phyloP scores from a whole-genome alignment of 306 rosid genomes.

The Trifolium pratense region DNA sequence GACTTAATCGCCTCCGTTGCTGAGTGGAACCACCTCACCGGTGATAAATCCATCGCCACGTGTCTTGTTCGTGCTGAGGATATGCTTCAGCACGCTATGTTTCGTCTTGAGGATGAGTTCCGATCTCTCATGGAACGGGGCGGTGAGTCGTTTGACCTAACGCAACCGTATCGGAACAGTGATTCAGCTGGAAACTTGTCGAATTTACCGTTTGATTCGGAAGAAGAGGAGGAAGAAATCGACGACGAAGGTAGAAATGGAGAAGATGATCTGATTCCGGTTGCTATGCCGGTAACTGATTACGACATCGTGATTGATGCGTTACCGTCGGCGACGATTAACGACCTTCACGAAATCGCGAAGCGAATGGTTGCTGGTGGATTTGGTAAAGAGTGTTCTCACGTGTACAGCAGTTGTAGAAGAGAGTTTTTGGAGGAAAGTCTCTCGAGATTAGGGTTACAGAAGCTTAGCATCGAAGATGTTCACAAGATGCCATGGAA shows the following conservation, averaged over 20 bases:
- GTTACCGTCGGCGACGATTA: slow-evolving; percentile 76
- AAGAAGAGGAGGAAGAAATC: slow-evolving; percentile 53
- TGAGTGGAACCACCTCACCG: slow-evolving; percentile 78
- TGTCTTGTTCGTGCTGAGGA: slow-evolving; percentile 80
- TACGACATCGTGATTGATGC: slow-evolving; percentile 83
- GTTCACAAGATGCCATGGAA: slow-evolving; percentile 89
- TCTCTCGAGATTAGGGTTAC: slow-evolving; percentile 80
- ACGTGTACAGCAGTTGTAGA: slow-evolving; percentile 81
- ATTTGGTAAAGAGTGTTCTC: slow-evolving; percentile 89
- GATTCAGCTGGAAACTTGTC: slow-evolving; percentile 49
- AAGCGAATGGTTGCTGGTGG: slow-evolving; percentile 92
- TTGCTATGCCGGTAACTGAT: slow-evolving; percentile 73
- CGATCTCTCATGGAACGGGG: slow-evolving; percentile 89
- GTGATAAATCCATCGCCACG: slow-evolving; percentile 60
- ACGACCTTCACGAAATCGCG: slow-evolving; percentile 90
- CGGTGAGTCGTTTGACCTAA: slow-evolving; percentile 74
- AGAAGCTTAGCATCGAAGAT: slow-evolving; percentile 85
- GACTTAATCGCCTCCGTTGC: slow-evolving; percentile 61
- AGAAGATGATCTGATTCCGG: slow-evolving; percentile 62
- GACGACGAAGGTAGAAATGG: slow-evolving; percentile 43
- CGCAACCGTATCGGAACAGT: slow-evolving; percentile 49
- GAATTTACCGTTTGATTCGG: slow-evolving; percentile 64
- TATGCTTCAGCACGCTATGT: slow-evolving; percentile 88
- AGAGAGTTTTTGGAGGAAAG: slow-evolving; percentile 91
- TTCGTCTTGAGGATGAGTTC: slow-evolving; percentile 86